Conservation (phyloP, 1,139 yeast genomes). For the Blastobotrys apis region DNA sequence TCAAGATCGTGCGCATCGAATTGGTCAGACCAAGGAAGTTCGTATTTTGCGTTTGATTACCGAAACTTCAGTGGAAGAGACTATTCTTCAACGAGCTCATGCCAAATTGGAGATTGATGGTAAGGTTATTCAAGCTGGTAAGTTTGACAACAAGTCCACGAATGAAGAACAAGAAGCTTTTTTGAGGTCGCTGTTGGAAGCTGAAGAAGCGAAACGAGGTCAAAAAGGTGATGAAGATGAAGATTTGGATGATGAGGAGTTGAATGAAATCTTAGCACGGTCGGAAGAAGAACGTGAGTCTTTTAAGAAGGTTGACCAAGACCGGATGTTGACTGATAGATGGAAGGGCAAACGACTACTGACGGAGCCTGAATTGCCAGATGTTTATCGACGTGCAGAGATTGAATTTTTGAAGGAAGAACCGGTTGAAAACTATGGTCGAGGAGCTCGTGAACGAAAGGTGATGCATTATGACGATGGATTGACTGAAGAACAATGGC, state of each 20-base stretch:
- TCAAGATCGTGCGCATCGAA: slow-evolving; percentile 97
- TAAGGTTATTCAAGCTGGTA: slow-evolving; percentile 98
- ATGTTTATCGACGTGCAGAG: slow-evolving; percentile 57
- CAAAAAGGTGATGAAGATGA: slow-evolving; percentile 58
- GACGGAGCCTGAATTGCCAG: slow-evolving; percentile 69
- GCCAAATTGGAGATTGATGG: slow-evolving; percentile 95
- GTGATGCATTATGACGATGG: slow-evolving; percentile 85
- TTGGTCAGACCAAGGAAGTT: slow-evolving; percentile 96
- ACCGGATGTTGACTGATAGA: slow-evolving; percentile 46
- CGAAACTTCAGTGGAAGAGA: slow-evolving; percentile 91
- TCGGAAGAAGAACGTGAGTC: slow-evolving; percentile 63
- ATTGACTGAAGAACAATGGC: slow-evolving; percentile 92
- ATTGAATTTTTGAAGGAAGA: slow-evolving; percentile 43
- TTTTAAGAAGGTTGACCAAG: slow-evolving; percentile 67
- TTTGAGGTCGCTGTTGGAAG: slow-evolving; percentile 76
- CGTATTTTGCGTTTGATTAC: slow-evolving; percentile 88
- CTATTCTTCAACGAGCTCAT: slow-evolving; percentile 88
- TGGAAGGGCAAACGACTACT: slow-evolving; percentile 51
- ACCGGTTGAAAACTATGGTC: slow-evolving; percentile 48
- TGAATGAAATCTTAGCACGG: slow-evolving; percentile 85
- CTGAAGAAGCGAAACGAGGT: slow-evolving; percentile 52
- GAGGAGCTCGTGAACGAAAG: slow-evolving; percentile 81
- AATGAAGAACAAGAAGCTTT: slow-evolving; percentile 96
- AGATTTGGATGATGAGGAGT: slow-evolving; percentile 55
- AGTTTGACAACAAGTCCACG: slow-evolving; percentile 93